Base-by-base conservation (phyloP, 495 filamentous ascomycete species). In the Aspergillus diversus region DNA sequence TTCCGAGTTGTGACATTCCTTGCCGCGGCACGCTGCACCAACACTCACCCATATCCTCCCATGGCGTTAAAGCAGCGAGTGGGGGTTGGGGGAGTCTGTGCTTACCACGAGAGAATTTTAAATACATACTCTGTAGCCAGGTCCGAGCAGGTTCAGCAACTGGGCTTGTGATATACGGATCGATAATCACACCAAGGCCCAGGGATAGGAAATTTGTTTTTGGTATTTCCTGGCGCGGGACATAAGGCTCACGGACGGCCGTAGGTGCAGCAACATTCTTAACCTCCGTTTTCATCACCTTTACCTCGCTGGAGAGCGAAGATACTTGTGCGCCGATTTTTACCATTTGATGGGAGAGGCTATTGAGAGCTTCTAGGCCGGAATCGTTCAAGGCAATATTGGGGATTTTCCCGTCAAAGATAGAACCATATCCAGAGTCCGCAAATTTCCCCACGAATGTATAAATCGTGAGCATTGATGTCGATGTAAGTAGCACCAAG, bases 11-110 rank as follows among this genome's bases (percentile, higher is more conserved):
- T 6, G 78, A 57, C 47, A 75, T 72, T 5, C 78, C 79, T 21
- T 72, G 49, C 8, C 71, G 70, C 16, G 73, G 72, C 32, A 69
- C 69, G 37, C 67, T 74, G 62, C 81, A 84, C 80, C 79, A 84
- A 61, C 79, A 77, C 34, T 84, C 81, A n/a, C 76, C 78, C 6
- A 71, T 59, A 31, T 82, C 81, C 12, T 77, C 63, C 81, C 81
- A 83, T 1, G 73, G 58, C 4, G 58, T 52, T 15, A 82, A 66
- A 16, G 79, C 80, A 27, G 72, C 61, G 3, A 69, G 47, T 2
- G 77, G 73, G 1, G 66, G 65, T 17, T 68, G 67, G 13, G 66
- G 63, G 34, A 31, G n/a, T 53, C 34, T 55, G 33, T 48, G 54
- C 33, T 55, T 34, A 6, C 34, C 37, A 7, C 51, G n/a, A 7